These are phyloP conservation scores for Phytophthora sojae DNA, from an alignment of 352 stramenopile species.

Conservation along the genomic window DNA sequence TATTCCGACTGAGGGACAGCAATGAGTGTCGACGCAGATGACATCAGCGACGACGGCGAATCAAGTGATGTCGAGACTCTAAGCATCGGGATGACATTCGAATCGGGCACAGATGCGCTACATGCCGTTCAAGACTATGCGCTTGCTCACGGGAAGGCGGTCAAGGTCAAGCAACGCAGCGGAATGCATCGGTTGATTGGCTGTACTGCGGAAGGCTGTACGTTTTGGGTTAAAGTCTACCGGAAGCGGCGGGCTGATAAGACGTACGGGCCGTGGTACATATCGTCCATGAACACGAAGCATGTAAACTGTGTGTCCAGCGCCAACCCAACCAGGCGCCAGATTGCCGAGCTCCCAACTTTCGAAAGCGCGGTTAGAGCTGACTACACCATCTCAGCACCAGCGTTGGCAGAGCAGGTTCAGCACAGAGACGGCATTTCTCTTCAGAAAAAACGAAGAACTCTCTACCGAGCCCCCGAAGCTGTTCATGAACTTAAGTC, in stretches of 20 bases:
- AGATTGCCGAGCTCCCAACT: background rate
- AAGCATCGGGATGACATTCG: background rate
- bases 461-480: background rate
- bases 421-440: background rate
- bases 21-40: background rate
- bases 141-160: background rate
- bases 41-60: background rate
- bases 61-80: background rate
- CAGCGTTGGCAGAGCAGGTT: background rate
- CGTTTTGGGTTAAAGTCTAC: background rate
- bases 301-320: background rate
- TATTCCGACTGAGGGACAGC: background rate
- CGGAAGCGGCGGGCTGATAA: background rate
- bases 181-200: background rate
- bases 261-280: background rate
- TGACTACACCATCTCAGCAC: background rate
- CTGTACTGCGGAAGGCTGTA: background rate
- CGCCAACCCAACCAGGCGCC: background rate
- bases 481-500: background rate
- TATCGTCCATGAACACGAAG: background rate
- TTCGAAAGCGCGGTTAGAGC: background rate
- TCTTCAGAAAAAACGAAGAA: background rate
- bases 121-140: background rate
- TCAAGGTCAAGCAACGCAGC: background rate
- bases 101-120: background rate